Evolutionary conservation across 768 basidiomycete species (phyloP), one percentile per base, ranked within the genome.

Genomic region (Trametes cingulata): DNA sequence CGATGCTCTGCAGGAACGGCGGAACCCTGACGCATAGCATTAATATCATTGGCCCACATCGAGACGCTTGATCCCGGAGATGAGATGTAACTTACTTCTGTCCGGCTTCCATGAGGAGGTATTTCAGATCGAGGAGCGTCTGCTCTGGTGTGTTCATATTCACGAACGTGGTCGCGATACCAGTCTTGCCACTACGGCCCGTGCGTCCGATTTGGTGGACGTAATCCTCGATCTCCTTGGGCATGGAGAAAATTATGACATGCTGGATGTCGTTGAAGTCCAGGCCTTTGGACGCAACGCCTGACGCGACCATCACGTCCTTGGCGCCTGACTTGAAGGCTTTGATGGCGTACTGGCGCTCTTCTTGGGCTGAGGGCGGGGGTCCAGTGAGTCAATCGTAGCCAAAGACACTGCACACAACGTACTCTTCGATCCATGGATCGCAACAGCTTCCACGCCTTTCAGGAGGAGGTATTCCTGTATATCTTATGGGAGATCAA

Each of bases 201-300:
- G 97, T 99, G 61, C 97, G 90, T 25, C 97, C 97, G 65, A 98
- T 98, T 74, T 99, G 96, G 78, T 99, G 97, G 50, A 98, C 96
- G 69, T 99, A 99, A 73, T 99, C 97, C 75, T 99, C 97, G 63
- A 99, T 99, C 77, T 99, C 97, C 74, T 98, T 99, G 0, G 97
- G 97, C 97, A 99, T 98, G 29, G 91, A 88, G 73, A 95, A 99
- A 63, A 98, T 98, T 74, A 99, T 98, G 71, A 98, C 95, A 72
- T 98, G 97, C 68, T 98, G 95, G 59, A 99, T 96, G 69, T 98
- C 97, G 73, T 91, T 95, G 76, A 99, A 99, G 75, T 99, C 97
- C 61, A 99, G 85, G 27, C 97, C 97, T 74, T 99, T 98, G 39
- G 94, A 97, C 1, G 96, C 97, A 25, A 99, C 94, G 29, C 95